Evolutionary conservation across 768 basidiomycete genomes (phyloP), one percentile per base, ranked within the genome.

Genomic region (Hemileccinum impolitum): DNA sequence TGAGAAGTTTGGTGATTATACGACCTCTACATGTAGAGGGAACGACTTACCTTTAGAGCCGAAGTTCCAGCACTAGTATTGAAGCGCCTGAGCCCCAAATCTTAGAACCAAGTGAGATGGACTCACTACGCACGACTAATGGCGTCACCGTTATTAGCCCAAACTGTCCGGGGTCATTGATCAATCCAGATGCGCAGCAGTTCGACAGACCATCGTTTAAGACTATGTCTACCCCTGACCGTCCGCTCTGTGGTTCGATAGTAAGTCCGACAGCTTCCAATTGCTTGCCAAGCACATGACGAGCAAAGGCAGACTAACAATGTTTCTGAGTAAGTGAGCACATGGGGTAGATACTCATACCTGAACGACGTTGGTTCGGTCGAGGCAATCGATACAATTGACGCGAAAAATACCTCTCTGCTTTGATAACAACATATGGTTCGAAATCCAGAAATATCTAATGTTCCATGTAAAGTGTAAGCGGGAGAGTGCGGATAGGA

Each of bases 91-190:
- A 43, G 23, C 9, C 21, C 10, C 7, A 30, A 11, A 36, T 25
- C 11, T 30, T 17, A 32, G 38, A 8, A 15, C 17, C 17, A 15
- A 47, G 23, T 18, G 23, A 36, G 32, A 48, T 19, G 21, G 12
- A 75, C 85, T 63, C 62, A 90, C 88, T 90, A 92, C 47, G 87
- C 86, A 47, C 87, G 78, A 65, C 90, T 94, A 50, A 96, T 90
- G 6, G 91, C 87, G 64, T 99, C 96, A 0, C 96, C 96, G 57
- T 98, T 98, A 62, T 98, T 96, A 2, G 96, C 96, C 96, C 96
- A 99, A 15, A 92, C 90, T 90, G 38, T 50, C 19, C 45, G 9
- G 26, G 23, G 19, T 34, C 14, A 40, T n/a, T 8, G 3, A 26
- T 47, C 23, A 40, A 43, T 41, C 25, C 4, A 7, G 30, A 21